These are phyloP conservation scores for Wickerhamomyces hampshirensis DNA, from an alignment of 805 yeast genomes.

Conservation along the genomic window DNA sequence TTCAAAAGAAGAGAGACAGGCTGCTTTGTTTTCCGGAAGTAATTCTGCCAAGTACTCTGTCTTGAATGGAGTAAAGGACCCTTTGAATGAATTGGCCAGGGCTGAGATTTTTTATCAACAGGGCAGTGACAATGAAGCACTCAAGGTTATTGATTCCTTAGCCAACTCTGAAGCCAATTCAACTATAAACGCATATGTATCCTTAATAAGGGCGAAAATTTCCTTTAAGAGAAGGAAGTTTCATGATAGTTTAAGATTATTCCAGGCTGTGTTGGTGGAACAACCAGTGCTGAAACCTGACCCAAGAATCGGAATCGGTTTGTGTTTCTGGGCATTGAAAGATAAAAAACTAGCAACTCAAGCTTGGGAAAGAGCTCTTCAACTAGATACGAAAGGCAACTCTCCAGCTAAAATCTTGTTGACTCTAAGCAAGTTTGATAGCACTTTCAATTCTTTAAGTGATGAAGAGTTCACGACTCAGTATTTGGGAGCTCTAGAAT, in stretches of 20 bases:
- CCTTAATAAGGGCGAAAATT: slow-evolving; percentile 81
- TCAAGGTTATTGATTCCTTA: slow-evolving; percentile 37
- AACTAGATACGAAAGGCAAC: slow-evolving; percentile 52
- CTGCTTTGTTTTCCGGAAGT: slow-evolving; percentile 37
- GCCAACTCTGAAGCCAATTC: slow-evolving; percentile 23
- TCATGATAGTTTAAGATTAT: slow-evolving; percentile 67
- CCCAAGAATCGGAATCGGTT: slow-evolving; percentile 90
- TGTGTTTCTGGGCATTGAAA: slow-evolving; percentile 86
- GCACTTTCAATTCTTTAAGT: slow-evolving; percentile 51
- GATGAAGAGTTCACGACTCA: slow-evolving; percentile 53
- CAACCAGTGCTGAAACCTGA: slow-evolving; percentile 83
- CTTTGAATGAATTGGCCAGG: slow-evolving; percentile 55
- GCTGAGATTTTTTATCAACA: slow-evolving; percentile 59
- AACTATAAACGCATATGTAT: slow-evolving; percentile 65
- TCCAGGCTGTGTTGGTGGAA: slow-evolving; percentile 74
- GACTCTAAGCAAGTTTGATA: slow-evolving; percentile 63
- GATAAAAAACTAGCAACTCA: slow-evolving; percentile 69
- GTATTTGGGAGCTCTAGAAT: slow-evolving; percentile 56
- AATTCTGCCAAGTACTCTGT: slow-evolving; percentile 5
- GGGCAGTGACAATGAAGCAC: slow-evolving; percentile 65
- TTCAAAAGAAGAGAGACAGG: slow-evolving; percentile 29
- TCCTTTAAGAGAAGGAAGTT: slow-evolving; percentile 69
- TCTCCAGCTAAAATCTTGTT: slow-evolving; percentile 60
- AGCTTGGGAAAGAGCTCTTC: slow-evolving; percentile 80
- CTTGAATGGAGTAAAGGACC: slow-evolving; percentile 33